phyloP scores from a whole-genome alignment of 495 filamentous ascomycete species.

The Podospora sp. region DNA sequence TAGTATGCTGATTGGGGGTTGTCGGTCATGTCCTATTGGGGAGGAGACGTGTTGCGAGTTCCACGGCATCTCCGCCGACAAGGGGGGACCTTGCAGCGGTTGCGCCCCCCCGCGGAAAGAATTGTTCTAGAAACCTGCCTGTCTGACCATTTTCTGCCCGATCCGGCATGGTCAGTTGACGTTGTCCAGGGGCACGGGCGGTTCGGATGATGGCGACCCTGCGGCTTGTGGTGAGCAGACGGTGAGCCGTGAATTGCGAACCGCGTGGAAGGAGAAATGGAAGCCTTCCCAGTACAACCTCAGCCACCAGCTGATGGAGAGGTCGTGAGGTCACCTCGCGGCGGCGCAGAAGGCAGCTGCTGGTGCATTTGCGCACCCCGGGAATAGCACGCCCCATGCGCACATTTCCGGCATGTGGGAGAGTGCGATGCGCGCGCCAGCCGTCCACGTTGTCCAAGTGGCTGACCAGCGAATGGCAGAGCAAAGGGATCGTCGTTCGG shows the following conservation, averaged over 20 bases:
- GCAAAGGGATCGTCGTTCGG: slow-evolving; percentile 2
- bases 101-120: background rate
- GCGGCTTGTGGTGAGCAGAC: background rate
- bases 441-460: slow-evolving; percentile 3
- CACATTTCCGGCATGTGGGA: background rate
- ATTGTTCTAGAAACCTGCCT: slow-evolving; percentile 21
- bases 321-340: background rate
- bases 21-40: background rate
- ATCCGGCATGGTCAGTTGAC: slow-evolving; percentile 5
- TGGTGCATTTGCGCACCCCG: background rate
- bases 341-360: background rate
- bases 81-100: background rate
- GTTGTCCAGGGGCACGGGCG: background rate
- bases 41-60: background rate
- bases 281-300: slow-evolving; percentile 8
- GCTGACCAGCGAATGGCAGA: background rate
- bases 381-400: background rate
- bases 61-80: slow-evolving; percentile 16
- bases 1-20: background rate
- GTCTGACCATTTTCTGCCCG: background rate
- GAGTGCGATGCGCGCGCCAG: background rate
- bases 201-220: slow-evolving; percentile 1
- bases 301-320: background rate
- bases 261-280: slow-evolving; percentile 1
- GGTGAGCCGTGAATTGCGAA: background rate